Percentiles rank a stretch among this genome's conserved stretches.
These are phyloP conservation scores for Effrenium voratum DNA, from an alignment of 73 alveolate species.

Conservation along the genomic window DNA sequence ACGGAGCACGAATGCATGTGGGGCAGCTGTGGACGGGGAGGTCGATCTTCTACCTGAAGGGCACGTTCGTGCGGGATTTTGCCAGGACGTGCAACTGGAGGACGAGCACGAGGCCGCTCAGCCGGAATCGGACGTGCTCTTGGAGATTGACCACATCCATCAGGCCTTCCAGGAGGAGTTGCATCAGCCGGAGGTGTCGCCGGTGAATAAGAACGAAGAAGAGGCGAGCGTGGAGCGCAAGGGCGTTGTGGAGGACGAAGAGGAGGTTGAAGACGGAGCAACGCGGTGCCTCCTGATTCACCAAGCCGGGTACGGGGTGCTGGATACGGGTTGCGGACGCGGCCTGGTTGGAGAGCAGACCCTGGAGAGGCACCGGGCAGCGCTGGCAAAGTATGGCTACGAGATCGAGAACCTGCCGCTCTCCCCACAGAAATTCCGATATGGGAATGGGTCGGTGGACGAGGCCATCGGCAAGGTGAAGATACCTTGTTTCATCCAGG, in stretches of 20 bases:
- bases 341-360: background rate
- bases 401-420: background rate
- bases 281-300: too few relatives aligned
- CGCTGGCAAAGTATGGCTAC: background rate
- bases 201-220: too few relatives aligned
- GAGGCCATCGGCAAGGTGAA: background rate
- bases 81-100: background rate
- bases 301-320: too few relatives aligned
- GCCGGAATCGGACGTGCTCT: too few relatives aligned
- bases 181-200: too few relatives aligned
- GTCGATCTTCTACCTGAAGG: background rate
- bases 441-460: conserved; percentile 8
- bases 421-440: background rate
- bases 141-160: too few relatives aligned
- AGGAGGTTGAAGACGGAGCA: too few relatives aligned
- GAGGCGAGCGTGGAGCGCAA: too few relatives aligned
- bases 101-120: background rate
- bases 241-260: too few relatives aligned
- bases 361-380: background rate
- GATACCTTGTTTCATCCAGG: background rate
- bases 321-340: conserved; percentile 13
- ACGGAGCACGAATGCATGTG: background rate
- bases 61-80: too few relatives aligned
- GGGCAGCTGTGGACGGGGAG: background rate
- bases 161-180: too few relatives aligned